Conservation (phyloP, 306 rosid genomes). For the Corylus americana region DNA sequence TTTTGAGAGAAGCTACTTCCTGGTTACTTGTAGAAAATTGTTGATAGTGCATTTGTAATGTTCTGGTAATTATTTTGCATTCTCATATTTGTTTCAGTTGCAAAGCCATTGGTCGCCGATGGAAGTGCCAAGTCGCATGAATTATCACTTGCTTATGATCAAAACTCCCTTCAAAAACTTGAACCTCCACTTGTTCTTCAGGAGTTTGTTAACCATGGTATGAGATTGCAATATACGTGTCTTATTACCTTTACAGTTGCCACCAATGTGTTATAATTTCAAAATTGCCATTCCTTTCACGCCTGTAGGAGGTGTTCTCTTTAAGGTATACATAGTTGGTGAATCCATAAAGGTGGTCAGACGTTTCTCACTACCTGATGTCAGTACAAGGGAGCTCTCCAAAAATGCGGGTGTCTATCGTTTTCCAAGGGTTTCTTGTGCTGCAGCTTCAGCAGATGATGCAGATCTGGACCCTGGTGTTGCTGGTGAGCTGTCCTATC, state of each 20-base stretch:
- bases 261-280: conserved; percentile 10
- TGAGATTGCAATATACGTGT: conserved; percentile 22
- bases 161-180: conserved; percentile 73
- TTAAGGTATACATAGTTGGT: conserved; percentile 88
- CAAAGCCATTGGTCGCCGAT: conserved; percentile 91
- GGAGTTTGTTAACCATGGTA: conserved; percentile 93
- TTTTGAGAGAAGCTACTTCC: conserved; percentile 9
- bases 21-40: not conserved
- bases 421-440: conserved; percentile 91
- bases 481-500: conserved; percentile 58
- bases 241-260: conserved; percentile 13
- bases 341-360: conserved; percentile 92
- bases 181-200: conserved; percentile 94
- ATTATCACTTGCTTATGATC: conserved; percentile 83
- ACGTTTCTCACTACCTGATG: conserved; percentile 90
- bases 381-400: conserved; percentile 70
- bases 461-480: conserved; percentile 86
- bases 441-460: conserved; percentile 96
- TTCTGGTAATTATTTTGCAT: conserved; percentile 13
- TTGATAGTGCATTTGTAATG: not conserved
- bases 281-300: conserved; percentile 14
- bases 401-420: conserved; percentile 62
- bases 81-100: conserved; percentile 57
- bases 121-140: conserved; percentile 90
- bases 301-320: conserved; percentile 82